Percentiles rank a stretch among this genome's conserved stretches.
Conservation (phyloP, 306 rosid genomes). For the Gynostemma pentaphyllum region DNA sequence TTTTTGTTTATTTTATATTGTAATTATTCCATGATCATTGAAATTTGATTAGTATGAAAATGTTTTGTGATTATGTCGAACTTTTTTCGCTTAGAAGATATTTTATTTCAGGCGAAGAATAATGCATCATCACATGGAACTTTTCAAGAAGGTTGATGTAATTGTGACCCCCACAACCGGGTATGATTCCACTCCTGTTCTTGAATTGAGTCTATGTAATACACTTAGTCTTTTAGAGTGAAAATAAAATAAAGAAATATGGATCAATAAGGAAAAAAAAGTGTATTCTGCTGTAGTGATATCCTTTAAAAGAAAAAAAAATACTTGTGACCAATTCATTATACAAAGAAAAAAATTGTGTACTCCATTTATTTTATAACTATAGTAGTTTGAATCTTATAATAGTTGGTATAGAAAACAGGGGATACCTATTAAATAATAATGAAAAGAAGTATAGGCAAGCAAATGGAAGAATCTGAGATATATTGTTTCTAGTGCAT, state of each 20-base stretch:
- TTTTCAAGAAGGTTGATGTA: slow-evolving; percentile 82
- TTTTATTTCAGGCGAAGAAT: slow-evolving; percentile 65
- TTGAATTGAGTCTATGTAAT: neutral
- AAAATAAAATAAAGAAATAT: neutral
- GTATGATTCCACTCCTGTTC: slow-evolving; percentile 29
- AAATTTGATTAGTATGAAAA: neutral
- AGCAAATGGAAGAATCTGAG: neutral
- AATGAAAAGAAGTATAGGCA: neutral
- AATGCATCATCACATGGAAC: slow-evolving; percentile 82
- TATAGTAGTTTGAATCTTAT: neutral
- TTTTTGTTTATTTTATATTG: neutral
- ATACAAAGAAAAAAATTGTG: neutral
- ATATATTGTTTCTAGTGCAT: neutral
- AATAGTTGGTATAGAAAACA: neutral
- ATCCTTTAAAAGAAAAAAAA: neutral
- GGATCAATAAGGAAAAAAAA: neutral
- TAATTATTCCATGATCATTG: neutral
- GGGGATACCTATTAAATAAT: neutral
- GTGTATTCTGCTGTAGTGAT: neutral
- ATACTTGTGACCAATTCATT: neutral
- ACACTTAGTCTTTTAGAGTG: neutral
- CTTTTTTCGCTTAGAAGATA: too few species aligned
- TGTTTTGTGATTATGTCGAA: too few species aligned
- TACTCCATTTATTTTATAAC: neutral
- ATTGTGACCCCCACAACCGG: slow-evolving; percentile 98